These are phyloP conservation scores for Symbiotaphrina buchneri DNA, from an alignment of 495 filamentous ascomycete species.

Conservation along the genomic window DNA sequence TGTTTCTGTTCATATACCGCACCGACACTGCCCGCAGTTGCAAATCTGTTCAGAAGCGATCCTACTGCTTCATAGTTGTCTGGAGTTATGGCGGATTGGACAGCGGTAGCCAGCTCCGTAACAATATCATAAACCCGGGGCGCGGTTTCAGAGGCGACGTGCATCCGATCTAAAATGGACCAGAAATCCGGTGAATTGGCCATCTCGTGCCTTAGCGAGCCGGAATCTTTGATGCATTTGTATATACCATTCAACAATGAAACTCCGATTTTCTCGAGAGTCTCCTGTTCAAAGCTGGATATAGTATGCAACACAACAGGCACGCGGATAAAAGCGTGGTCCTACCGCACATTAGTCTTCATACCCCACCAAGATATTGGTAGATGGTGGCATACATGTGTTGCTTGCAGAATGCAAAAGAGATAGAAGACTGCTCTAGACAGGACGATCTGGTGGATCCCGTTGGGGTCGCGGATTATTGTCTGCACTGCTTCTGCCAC, in stretches of 20 bases:
- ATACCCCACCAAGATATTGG: neutral
- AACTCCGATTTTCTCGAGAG: slow-evolving; percentile 49
- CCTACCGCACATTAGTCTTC: slow-evolving; percentile 23
- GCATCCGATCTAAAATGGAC: slow-evolving; percentile 64
- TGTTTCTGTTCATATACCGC: slow-evolving; percentile 58
- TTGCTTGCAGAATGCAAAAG: slow-evolving; percentile 59
- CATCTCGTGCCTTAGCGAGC: slow-evolving; percentile 67
- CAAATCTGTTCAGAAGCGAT: slow-evolving; percentile 70
- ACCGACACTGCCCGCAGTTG: slow-evolving; percentile 63
- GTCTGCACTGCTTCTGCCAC: slow-evolving; percentile 61
- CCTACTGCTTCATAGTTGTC: slow-evolving; percentile 89
- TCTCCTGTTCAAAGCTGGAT: slow-evolving; percentile 59
- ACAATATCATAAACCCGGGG: slow-evolving; percentile 66
- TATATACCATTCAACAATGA: slow-evolving; percentile 58
- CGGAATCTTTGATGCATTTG: slow-evolving; percentile 53
- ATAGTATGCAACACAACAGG: slow-evolving; percentile 87
- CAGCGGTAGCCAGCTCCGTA: slow-evolving; percentile 33
- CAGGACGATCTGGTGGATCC: slow-evolving; percentile 57
- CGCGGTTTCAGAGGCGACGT: slow-evolving; percentile 40
- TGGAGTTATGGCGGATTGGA: slow-evolving; percentile 57
- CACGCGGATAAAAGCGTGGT: slow-evolving; percentile 74
- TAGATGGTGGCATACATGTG: slow-evolving; percentile 76
- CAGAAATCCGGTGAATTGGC: slow-evolving; percentile 95
- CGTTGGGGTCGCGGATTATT: slow-evolving; percentile 54
- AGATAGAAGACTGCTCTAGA: slow-evolving; percentile 75